A percentile compares a stretch with the other conserved stretches of the same genome.
phyloP scores from a whole-genome alignment of 306 rosid species.

The Castanea crenata region DNA sequence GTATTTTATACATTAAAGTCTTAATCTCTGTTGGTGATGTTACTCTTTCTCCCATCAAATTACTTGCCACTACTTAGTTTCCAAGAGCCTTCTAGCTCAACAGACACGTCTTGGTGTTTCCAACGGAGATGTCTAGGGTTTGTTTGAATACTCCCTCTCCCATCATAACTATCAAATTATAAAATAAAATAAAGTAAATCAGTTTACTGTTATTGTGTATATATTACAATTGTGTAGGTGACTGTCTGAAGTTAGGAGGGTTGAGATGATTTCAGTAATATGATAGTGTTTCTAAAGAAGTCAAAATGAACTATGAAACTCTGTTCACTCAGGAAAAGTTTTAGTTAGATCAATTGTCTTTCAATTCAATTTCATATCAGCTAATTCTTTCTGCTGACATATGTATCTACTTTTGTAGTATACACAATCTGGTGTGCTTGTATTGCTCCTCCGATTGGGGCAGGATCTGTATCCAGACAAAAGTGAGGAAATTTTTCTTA shows the following conservation, averaged over 20 bases:
- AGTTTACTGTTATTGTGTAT: neutral
- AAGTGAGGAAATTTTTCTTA: conserved; percentile 59
- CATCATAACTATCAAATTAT: neutral
- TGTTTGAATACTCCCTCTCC: neutral
- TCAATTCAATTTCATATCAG: neutral
- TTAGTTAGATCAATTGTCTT: neutral
- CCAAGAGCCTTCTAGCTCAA: too few relatives aligned
- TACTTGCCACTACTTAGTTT: too few relatives aligned
- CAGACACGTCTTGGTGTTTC: too few relatives aligned
- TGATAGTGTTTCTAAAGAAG: neutral
- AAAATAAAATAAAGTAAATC: too few relatives aligned
- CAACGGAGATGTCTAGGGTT: too few relatives aligned
- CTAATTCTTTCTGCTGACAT: conserved; percentile 12
- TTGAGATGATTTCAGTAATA: neutral
- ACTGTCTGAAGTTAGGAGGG: neutral
- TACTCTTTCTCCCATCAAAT: neutral
- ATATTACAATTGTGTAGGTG: neutral
- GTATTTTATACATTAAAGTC: neutral
- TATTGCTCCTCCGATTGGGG: conserved; percentile 75
- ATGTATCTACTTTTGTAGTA: conserved; percentile 43
- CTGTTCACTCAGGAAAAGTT: neutral
- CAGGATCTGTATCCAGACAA: conserved; percentile 57
- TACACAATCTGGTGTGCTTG: conserved; percentile 67
- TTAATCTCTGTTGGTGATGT: neutral
- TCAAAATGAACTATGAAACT: neutral